Percentiles rank a stretch among this genome's conserved stretches.
Evolutionary conservation across 371 early-diverging fungal genomes (phyloP).

Genomic region (Apophysomyces variabilis): DNA sequence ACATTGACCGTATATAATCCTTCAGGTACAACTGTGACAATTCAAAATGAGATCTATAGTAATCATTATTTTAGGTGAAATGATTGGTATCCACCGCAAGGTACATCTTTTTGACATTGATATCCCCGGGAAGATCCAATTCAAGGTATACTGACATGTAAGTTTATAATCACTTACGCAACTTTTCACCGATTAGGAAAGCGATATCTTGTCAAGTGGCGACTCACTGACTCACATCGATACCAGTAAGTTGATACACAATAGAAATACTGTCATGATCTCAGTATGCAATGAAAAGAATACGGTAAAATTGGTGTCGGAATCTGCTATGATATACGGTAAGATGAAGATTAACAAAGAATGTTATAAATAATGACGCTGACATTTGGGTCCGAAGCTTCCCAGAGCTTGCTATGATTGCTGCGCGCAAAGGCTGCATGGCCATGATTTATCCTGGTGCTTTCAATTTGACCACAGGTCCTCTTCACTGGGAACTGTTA

Average conservation of each 20-base stretch:
- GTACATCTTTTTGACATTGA: slow-evolving; percentile 97
- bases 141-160: slow-evolving; percentile 54
- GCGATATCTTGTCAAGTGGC: slow-evolving; percentile 84
- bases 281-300: slow-evolving; percentile 30
- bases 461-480: slow-evolving; percentile 95
- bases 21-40: slow-evolving; percentile 48
- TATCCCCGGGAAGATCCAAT: slow-evolving; percentile 89
- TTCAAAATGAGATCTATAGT: no score
- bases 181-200: slow-evolving; percentile 59
- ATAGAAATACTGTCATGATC: not conserved
- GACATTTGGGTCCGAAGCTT: slow-evolving; percentile 51
- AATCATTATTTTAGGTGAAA: slow-evolving; percentile 26
- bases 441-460: slow-evolving; percentile 98
- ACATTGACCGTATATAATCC: slow-evolving; percentile 91
- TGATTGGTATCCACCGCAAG: slow-evolving; percentile 74
- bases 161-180: not conserved
- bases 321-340: slow-evolving; percentile 95
- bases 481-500: slow-evolving; percentile 93
- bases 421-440: slow-evolving; percentile 85
- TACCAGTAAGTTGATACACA: slow-evolving; percentile 59
- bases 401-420: slow-evolving; percentile 94
- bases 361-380: not conserved
- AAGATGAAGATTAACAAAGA: not conserved
- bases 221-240: slow-evolving; percentile 73
- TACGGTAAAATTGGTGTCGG: slow-evolving; percentile 91